Base-by-base conservation (phyloP, 164 flowering plant species). In the Dillenia suffruticosa region DNA sequence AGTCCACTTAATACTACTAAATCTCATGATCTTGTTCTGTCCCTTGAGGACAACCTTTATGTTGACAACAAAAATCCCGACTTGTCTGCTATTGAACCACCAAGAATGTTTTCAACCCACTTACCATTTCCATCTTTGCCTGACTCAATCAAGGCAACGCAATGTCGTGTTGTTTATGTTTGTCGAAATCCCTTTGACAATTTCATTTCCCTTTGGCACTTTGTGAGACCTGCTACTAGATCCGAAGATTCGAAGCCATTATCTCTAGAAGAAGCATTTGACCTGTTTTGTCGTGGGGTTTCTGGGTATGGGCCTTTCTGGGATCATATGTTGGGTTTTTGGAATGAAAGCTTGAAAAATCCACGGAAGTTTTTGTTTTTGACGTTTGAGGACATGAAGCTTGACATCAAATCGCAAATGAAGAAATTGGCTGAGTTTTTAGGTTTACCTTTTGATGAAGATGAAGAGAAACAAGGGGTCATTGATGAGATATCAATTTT, bases 311-410 rank as follows among this genome's bases (percentile, higher is more conserved):
- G 76, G 2, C 70, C 70, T 4, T 62, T 61, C 15, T 57, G 57
- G 67, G 70, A 69, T 11, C 72, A 67, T 49, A 46, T 61, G 43
- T n/a, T 67, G 49, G 65, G 60, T 45, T 60, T 54, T 17, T 66
- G 69, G 69, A 66, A 66, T 9, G 12, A 44, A n/a, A 44, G 22
- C 22, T 19, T 19, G 1, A 19, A 19, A 19, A 58, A 44, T 51
- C 72, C 67, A 19, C 47, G 68, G 0, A 47, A 53, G 22, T 63
- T 68, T 49, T 56, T 68, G 59, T 72, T 72, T 58, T 12, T 72
- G n/a, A 72, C 46, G 53, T 72, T 54, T 54, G 74, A 71, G 32
- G 74, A 71, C 5, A 11, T 71, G 63, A 66, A 66, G 56, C 61
- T 13, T 2, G 70, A 71, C 22, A 22, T 44, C 10, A 9, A 8